These are phyloP conservation scores for Parietichytrium sp. DNA, from an alignment of 108 stramenopile species.

Conservation along the genomic window DNA sequence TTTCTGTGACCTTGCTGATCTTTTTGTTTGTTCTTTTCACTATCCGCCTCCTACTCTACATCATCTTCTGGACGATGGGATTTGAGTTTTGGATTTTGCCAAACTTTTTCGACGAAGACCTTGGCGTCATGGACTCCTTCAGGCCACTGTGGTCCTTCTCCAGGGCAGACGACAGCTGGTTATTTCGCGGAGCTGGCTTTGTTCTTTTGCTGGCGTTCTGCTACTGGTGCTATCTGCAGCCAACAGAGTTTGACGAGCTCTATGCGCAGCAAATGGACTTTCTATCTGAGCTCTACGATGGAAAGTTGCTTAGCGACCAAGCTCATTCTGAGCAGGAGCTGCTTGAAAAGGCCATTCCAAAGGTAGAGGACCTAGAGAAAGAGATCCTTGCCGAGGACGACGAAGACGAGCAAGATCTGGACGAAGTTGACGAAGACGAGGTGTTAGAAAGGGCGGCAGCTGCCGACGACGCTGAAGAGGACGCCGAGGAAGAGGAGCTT, in stretches of 20 bases:
- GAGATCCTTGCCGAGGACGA: slow-evolving; percentile 59
- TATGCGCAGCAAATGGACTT: slow-evolving; percentile 93
- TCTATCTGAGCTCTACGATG: slow-evolving; percentile 94
- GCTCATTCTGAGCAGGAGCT: slow-evolving; percentile 89
- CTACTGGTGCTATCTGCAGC: slow-evolving; percentile 96
- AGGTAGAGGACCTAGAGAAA: slow-evolving; percentile 88
- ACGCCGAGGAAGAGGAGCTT: neutral
- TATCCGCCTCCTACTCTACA: slow-evolving; percentile 78
- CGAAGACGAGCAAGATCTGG: slow-evolving; percentile 68
- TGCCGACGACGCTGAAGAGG: slow-evolving; percentile 57
- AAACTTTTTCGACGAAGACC: slow-evolving; percentile 91
- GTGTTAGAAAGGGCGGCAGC: slow-evolving; percentile 63
- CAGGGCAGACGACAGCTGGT: slow-evolving; percentile 74
- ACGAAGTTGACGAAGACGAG: slow-evolving; percentile 59
- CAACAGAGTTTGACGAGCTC: slow-evolving; percentile 97
- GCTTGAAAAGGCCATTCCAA: slow-evolving; percentile 87
- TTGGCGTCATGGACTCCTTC: slow-evolving; percentile 92
- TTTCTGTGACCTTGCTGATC: slow-evolving; percentile 88
- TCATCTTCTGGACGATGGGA: slow-evolving; percentile 88
- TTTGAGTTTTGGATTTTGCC: slow-evolving; percentile 95
- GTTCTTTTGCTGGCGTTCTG: slow-evolving; percentile 87
- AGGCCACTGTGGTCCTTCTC: slow-evolving; percentile 83
- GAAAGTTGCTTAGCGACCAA: slow-evolving; percentile 90
- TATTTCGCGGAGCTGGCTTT: slow-evolving; percentile 82
- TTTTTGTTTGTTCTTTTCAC: slow-evolving; percentile 85